Evolutionary conservation across 192 early-diverging fungal genomes (phyloP).

Genomic region (Coemansia sp.): DNA sequence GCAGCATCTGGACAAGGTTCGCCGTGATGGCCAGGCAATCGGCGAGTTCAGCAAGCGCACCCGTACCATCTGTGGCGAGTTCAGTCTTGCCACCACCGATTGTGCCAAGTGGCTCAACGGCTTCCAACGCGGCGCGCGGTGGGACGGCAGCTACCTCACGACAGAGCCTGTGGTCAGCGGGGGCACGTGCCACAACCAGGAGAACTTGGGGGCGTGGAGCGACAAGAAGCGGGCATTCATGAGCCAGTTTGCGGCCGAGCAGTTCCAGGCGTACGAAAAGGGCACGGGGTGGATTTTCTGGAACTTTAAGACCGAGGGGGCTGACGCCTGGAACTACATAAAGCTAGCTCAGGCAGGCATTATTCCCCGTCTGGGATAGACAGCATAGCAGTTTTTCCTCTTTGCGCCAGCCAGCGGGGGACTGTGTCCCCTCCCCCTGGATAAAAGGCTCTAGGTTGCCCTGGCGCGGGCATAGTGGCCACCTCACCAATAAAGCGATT

Average conservation of each 20-base stretch:
- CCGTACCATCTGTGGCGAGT: constrained; percentile 65
- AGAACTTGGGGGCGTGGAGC: constrained; percentile 32
- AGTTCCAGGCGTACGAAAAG: constrained; percentile 59
- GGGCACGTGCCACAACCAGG: constrained; percentile 17
- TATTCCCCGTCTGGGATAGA: constrained; percentile 39
- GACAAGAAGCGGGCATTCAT: constrained; percentile 46
- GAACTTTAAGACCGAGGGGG: constrained; percentile 53
- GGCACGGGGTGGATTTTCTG: constrained; percentile 55
- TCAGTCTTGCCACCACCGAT: constrained; percentile 64
- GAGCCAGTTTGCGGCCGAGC: constrained; percentile 49
- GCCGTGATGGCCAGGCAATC: constrained; percentile 25
- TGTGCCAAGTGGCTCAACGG: constrained; percentile 70
- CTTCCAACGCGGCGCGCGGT: constrained; percentile 52
- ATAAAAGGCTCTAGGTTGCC: too few relatives aligned
- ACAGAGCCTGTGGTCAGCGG: neutral
- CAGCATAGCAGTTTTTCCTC: too few relatives aligned
- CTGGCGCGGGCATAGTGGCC: too few relatives aligned
- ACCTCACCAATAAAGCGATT: too few relatives aligned
- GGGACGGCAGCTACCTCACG: constrained; percentile 55
- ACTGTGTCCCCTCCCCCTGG: too few relatives aligned
- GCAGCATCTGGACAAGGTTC: constrained; percentile 28
- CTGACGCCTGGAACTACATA: constrained; percentile 52
- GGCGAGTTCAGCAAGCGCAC: constrained; percentile 22
- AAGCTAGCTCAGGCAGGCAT: constrained; percentile 32
- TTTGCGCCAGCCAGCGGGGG: too few relatives aligned